These are phyloP conservation scores for Anisogramma anomala DNA, from an alignment of 2,329 filamentous ascomycete species.

Conservation along the genomic window DNA sequence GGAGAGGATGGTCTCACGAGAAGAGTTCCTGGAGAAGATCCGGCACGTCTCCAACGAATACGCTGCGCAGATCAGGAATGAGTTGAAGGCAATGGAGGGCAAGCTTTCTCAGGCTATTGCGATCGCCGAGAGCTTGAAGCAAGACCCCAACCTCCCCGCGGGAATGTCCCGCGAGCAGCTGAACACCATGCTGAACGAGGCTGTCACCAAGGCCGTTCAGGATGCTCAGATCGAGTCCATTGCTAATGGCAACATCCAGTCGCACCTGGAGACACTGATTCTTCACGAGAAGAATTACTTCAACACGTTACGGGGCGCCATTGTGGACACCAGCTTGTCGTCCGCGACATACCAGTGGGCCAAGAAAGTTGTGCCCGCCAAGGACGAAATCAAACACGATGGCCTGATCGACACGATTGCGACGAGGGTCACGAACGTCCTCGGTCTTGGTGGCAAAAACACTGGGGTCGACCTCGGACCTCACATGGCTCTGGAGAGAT, in stretches of 20 bases:
- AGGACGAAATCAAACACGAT: conserved; percentile 19
- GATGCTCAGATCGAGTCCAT: conserved; percentile 36
- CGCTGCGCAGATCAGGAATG: conserved; percentile 28
- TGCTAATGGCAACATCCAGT: conserved; percentile 34
- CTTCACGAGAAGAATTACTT: conserved; percentile 63
- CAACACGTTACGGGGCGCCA: conserved; percentile 50
- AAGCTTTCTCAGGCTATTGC: conserved; percentile 16
- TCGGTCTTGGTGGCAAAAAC: too few relatives aligned
- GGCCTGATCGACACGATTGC: neutral
- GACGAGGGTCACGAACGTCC: too few relatives aligned
- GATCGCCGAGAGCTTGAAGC: conserved; percentile 23
- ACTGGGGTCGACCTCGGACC: conserved; percentile 8
- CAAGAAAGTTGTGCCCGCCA: conserved; percentile 16
- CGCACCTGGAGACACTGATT: conserved; percentile 32
- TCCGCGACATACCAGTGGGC: conserved; percentile 43
- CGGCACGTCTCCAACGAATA: conserved; percentile 28
- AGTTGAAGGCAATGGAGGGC: conserved; percentile 28
- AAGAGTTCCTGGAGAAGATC: conserved; percentile 37
- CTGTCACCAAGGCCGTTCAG: conserved; percentile 32
- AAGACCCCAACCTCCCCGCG: conserved; percentile 16
- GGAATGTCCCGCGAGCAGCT: conserved; percentile 32
- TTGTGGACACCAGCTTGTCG: conserved; percentile 46
- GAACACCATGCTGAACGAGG: conserved; percentile 27
- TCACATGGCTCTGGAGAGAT: conserved; percentile 49
- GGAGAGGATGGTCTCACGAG: conserved; percentile 32